Conservation (phyloP, 139 green algal species). For the Gonium pectorale region DNA sequence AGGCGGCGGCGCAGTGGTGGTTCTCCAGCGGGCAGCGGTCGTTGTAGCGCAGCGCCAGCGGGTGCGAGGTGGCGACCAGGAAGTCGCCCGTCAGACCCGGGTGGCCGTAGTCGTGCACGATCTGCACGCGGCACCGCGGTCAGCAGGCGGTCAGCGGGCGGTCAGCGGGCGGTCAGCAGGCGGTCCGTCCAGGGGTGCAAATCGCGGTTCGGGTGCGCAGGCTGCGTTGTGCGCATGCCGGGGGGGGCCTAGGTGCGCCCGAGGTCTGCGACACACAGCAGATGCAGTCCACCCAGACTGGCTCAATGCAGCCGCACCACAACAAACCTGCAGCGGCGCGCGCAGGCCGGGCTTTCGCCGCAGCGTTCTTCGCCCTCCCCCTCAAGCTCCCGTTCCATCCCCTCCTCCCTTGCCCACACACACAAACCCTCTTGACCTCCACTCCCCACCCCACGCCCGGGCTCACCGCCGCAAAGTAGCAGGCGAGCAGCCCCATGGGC, state of each 20-base stretch:
- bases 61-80: conserved; percentile 54
- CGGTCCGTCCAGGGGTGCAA: too few relatives aligned
- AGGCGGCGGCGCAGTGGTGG: conserved; percentile 42
- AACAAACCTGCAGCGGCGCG: too few relatives aligned
- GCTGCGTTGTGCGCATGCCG: too few relatives aligned
- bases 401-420: neutral
- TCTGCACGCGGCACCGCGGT: neutral
- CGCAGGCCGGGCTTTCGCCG: too few relatives aligned
- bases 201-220: too few relatives aligned
- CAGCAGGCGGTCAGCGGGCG: neutral
- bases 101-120: conserved; percentile 62
- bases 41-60: conserved; percentile 57
- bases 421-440: neutral
- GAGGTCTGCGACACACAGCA: too few relatives aligned
- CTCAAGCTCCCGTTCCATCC: too few relatives aligned
- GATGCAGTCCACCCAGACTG: too few relatives aligned
- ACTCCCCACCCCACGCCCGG: neutral
- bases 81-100: conserved; percentile 66
- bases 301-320: too few relatives aligned
- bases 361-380: too few relatives aligned
- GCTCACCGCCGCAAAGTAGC: conserved; percentile 31
- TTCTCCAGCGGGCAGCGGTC: conserved; percentile 54
- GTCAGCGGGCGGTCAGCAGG: neutral
- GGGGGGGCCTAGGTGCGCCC: too few relatives aligned
- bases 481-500: conserved; percentile 19